A percentile compares a stretch with the other conserved stretches of the same genome.
Conservation (phyloP, 2,329 filamentous ascomycete species). For the Bipolaris cookei region DNA sequence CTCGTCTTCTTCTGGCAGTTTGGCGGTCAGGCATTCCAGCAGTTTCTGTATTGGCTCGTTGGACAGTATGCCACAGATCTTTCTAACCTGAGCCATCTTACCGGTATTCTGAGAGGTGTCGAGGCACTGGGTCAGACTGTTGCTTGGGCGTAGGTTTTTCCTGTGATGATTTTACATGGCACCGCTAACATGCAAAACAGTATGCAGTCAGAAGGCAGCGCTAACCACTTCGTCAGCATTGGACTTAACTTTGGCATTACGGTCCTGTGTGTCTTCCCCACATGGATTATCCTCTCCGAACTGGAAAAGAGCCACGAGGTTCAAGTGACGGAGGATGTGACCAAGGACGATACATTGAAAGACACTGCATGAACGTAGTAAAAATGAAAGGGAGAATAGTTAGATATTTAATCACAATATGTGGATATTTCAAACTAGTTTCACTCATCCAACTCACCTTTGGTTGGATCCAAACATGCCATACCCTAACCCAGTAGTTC, state of each 20-base stretch:
- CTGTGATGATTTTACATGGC: not conserved
- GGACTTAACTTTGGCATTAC: slow-evolving; percentile 47
- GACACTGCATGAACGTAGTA: slow-evolving; percentile 1
- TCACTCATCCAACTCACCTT: too few species aligned
- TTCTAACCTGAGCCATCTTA: slow-evolving; percentile 41
- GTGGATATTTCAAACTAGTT: not conserved
- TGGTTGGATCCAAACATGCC: too few species aligned
- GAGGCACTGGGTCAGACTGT: slow-evolving; percentile 47
- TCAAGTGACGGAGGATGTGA: slow-evolving; percentile 25
- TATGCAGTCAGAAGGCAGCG: slow-evolving; percentile 46
- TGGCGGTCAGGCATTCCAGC: slow-evolving; percentile 47
- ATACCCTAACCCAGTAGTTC: not conserved
- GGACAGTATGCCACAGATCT: slow-evolving; percentile 47
- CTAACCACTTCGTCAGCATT: slow-evolving; percentile 47
- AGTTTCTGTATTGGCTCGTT: slow-evolving; percentile 47
- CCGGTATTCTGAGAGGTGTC: slow-evolving; percentile 45
- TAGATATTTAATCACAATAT: not conserved
- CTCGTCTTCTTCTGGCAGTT: slow-evolving; percentile 48
- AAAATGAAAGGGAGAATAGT: not conserved
- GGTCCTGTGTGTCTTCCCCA: slow-evolving; percentile 39
- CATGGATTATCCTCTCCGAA: slow-evolving; percentile 44
- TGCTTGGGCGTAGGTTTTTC: slow-evolving; percentile 42
- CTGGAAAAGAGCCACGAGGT: slow-evolving; percentile 42
- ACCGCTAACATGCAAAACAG: slow-evolving; percentile 21
- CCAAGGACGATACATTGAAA: not conserved